Evolutionary conservation across 805 yeast genomes (phyloP), one percentile per base, ranked within the genome.

Genomic region (Nakazawaea ishiwadae): DNA sequence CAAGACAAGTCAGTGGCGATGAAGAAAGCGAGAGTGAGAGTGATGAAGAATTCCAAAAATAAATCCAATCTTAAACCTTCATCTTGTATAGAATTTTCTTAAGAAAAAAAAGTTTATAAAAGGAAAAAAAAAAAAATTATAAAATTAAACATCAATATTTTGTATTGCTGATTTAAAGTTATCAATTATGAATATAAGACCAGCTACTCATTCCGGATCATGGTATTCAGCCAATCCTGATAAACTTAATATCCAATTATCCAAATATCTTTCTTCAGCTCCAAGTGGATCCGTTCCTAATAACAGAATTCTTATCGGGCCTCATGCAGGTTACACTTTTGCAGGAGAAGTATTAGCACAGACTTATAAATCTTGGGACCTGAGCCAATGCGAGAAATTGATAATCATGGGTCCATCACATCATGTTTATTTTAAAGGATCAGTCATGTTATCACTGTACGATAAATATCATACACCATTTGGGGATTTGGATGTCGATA

Each of bases 381-480:
- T 79, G 1, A 49, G 71, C 1, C 63, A 64, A 20, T 65, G 72
- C 15, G 71, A 77, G 49, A 67, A 91, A 15, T 75, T 93, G 1
- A 85, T 93, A 50, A 66, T 93, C 1, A 58, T 93, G 56, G 97
- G 98, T 0, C 99, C 99, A 0, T 84, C 96, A 0, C 99, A 93
- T 57, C 95, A 86, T 59, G 81, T 84, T 7, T 90, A 83, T 56
- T 87, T 84, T 63, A 68, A 68, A 43, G 81, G 82, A 20, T 68
- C 69, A 20, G 84, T 76, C 1, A 60, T 76, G 44, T 51, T 81
- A 1, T 69, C 84, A 2, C 59, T 59, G 2, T 88, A 69, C 54
- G 67, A 65, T 11, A 49, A 46, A 7, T 81, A 87, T 53, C 83
- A 74, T 23, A 91, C 99, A 0, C 99, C 99, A 1, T 56, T 90